Evolutionary conservation across 495 filamentous ascomycete genomes (phyloP).

Genomic region (Penicillium daleae): DNA sequence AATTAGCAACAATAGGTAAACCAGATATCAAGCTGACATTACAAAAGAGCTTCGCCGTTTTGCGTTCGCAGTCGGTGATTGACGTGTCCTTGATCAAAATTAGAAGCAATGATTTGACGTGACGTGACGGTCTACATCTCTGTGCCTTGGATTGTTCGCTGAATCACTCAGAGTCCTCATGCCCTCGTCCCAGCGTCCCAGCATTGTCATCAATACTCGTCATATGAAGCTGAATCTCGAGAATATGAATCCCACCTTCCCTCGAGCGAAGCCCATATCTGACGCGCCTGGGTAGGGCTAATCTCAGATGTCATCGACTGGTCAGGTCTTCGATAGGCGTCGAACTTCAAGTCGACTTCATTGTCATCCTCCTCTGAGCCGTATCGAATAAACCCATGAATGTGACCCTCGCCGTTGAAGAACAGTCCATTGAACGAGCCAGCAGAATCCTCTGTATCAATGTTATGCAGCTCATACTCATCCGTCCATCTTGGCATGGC

Average conservation of each 20-base stretch:
- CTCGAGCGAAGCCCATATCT: conserved; percentile 1
- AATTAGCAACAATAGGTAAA: not conserved
- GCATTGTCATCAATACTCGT: not conserved
- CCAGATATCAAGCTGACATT: not conserved
- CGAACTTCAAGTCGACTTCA: not conserved
- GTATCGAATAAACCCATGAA: conserved; percentile 2
- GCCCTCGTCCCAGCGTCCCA: no score
- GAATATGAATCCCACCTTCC: not conserved
- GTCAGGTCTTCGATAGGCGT: not conserved
- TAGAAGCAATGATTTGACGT: not conserved
- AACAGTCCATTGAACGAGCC: not conserved
- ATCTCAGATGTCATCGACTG: conserved; percentile 9
- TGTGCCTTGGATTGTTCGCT: not conserved
- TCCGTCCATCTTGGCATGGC: not conserved
- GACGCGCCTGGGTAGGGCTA: not conserved
- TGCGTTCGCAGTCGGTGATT: not conserved
- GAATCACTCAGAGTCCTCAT: not conserved
- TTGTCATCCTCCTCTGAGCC: not conserved
- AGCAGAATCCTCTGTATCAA: not conserved
- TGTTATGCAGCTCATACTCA: not conserved
- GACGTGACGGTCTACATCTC: not conserved
- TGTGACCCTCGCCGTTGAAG: conserved; percentile 1
- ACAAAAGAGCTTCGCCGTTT: not conserved
- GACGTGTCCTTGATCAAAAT: not conserved
- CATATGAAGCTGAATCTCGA: not conserved